Conservation (phyloP, 108 stramenopile genomes). For the Cyclostephanos tholiformis region DNA sequence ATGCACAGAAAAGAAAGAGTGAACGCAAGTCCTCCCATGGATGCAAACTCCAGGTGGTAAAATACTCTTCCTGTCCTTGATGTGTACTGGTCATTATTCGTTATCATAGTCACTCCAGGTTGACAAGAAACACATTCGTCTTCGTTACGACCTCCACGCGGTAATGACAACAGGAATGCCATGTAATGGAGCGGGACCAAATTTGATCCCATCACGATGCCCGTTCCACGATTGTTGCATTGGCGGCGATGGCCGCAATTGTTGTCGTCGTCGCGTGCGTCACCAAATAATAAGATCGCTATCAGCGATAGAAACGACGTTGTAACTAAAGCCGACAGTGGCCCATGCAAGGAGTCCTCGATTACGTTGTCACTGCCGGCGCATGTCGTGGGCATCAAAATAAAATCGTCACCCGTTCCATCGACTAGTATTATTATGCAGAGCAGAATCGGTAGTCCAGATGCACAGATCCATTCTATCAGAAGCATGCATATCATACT, state of each 20-base stretch:
- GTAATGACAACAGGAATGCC: conserved; percentile 17
- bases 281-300: conserved; percentile 21
- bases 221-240: conserved; percentile 17
- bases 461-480: conserved; percentile 40
- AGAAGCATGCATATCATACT: conserved; percentile 18
- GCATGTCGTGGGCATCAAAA: neutral
- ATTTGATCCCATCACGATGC: conserved; percentile 41
- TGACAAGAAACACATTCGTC: neutral
- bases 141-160: neutral
- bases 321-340: conserved; percentile 8
- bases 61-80: neutral
- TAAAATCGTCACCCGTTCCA: neutral
- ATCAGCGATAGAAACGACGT: conserved; percentile 33
- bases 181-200: conserved; percentile 34
- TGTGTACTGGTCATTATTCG: neutral
- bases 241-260: neutral
- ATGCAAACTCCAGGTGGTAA: conserved; percentile 26
- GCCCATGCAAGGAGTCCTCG: neutral
- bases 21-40: conserved; percentile 28
- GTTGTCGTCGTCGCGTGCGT: neutral
- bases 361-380: neutral
- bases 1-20: conserved; percentile 24
- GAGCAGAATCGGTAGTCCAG: conserved; percentile 29
- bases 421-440: conserved; percentile 7
- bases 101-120: neutral